Evolutionary conservation across 2,329 filamentous ascomycete species (phyloP), one percentile per base, ranked within the genome.

Genomic region (Phialophora tarda): DNA sequence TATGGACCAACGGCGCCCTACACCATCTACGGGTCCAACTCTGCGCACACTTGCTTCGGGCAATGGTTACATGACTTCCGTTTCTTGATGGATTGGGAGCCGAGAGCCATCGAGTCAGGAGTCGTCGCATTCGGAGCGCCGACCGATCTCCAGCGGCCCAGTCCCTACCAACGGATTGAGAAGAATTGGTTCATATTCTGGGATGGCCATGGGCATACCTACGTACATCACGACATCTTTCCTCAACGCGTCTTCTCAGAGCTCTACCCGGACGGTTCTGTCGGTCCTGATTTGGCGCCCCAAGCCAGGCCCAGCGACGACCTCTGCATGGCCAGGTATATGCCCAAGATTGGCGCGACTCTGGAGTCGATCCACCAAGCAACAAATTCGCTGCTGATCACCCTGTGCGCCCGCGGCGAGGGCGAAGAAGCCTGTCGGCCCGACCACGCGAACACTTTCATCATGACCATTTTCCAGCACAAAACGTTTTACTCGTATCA

Each of bases 101-200:
- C 12, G 38, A 47, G 12, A 26, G 41, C 2, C 87, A 86, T 72
- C 72, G 72, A 12, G 55, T 71, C 0, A 80, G 30, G 30, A 32
- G 30, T 32, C 8, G 30, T 32, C 30, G 30, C 30, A 32, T 32
- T 32, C 30, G 30, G 8, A 32, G 30, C 30, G 2, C 30, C 79
- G 0, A 85, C 80, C 0, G 86, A 88, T 68, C 85, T 88, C 2
- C 81, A 83, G 44, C 78, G 85, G 0, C 85, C 84, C 0, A 65
- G 71, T 1, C 81, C 83, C 0, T 83, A 77, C 71, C 72, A 73
- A 2, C 41, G 71, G 0, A 71, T 88, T 28, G 86, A 89, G 75
- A 88, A 88, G 81, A 88, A 89, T 71, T 89, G 81, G 79, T 88
- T 88, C 69, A 66, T 85, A 2, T 88, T 88, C 76, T 88, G 86